Conservation (phyloP, 805 yeast species). For the Zygosaccharomyces bailii region DNA sequence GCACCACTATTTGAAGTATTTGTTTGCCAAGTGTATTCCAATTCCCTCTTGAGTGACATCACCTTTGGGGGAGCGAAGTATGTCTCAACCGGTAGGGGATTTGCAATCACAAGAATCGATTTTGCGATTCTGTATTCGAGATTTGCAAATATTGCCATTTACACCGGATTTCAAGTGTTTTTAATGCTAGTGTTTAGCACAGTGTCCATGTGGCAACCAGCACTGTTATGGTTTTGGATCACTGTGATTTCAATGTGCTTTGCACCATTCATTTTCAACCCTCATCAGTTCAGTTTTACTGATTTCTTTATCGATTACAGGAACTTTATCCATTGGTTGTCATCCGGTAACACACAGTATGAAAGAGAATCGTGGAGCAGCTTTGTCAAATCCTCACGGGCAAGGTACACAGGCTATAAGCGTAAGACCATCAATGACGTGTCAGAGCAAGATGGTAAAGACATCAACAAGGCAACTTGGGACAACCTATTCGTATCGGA, state of each 20-base stretch:
- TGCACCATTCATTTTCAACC: constrained; percentile 73
- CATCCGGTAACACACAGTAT: constrained; percentile 69
- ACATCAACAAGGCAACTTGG: constrained; percentile 67
- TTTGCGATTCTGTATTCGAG: constrained; percentile 71
- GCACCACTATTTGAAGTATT: constrained; percentile 94
- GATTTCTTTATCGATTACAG: constrained; percentile 71
- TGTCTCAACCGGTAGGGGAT: constrained; percentile 90
- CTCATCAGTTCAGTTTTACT: constrained; percentile 66
- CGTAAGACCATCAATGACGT: constrained; percentile 61
- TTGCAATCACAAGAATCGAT: constrained; percentile 78
- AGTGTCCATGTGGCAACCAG: constrained; percentile 75
- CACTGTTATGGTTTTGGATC: constrained; percentile 71
- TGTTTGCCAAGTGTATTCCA: constrained; percentile 89
- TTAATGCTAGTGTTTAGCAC: constrained; percentile 73
- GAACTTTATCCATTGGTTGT: constrained; percentile 67
- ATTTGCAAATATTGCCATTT: constrained; percentile 73
- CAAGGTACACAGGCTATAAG: constrained; percentile 90
- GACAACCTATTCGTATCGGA: constrained; percentile 78
- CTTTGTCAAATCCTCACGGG: constrained; percentile 70
- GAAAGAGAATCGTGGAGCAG: constrained; percentile 77
- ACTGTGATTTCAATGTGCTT: constrained; percentile 61
- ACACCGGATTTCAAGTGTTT: constrained; percentile 68
- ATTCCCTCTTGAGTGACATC: constrained; percentile 68
- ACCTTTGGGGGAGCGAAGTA: constrained; percentile 90
- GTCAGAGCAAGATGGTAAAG: constrained; percentile 63